These are phyloP conservation scores for Tetrapisispora fleetii DNA, from an alignment of 805 yeast genomes.

Conservation along the genomic window DNA sequence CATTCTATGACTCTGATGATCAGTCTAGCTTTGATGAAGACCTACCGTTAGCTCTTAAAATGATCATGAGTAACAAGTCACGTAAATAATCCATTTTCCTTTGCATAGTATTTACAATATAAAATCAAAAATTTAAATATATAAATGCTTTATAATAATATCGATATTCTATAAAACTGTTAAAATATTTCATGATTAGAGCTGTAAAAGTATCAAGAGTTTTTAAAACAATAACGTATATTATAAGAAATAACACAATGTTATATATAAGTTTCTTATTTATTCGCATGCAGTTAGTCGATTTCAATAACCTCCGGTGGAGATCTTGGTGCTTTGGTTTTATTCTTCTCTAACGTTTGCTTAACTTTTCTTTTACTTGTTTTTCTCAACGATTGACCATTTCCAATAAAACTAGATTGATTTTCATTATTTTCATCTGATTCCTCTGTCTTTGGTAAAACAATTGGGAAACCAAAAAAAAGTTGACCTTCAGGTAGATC, in stretches of 20 bases:
- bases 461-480: constrained; percentile 85
- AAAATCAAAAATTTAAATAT: background rate
- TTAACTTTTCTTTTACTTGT: constrained; percentile 60
- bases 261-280: background rate
- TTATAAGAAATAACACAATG: background rate
- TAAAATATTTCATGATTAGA: background rate
- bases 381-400: constrained; percentile 68
- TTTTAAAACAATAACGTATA: background rate
- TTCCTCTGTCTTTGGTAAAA: constrained; percentile 34
- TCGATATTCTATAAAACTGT: background rate
- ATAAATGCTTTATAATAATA: too few species aligned
- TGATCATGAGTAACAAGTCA: constrained; percentile 25
- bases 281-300: constrained; percentile 34
- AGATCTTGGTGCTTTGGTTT: constrained; percentile 45
- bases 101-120: background rate
- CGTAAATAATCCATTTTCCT: background rate
- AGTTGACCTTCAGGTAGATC: constrained; percentile 74
- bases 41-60: constrained; percentile 32
- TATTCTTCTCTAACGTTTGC: constrained; percentile 25
- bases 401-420: constrained; percentile 39
- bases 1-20: constrained; percentile 9
- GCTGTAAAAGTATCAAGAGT: background rate
- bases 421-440: constrained; percentile 24
- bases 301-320: constrained; percentile 70
- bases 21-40: constrained; percentile 22